Percentiles rank a stretch among this genome's conserved stretches.
Evolutionary conservation across 805 yeast genomes (phyloP).

Genomic region (Nakazawaea peltata): DNA sequence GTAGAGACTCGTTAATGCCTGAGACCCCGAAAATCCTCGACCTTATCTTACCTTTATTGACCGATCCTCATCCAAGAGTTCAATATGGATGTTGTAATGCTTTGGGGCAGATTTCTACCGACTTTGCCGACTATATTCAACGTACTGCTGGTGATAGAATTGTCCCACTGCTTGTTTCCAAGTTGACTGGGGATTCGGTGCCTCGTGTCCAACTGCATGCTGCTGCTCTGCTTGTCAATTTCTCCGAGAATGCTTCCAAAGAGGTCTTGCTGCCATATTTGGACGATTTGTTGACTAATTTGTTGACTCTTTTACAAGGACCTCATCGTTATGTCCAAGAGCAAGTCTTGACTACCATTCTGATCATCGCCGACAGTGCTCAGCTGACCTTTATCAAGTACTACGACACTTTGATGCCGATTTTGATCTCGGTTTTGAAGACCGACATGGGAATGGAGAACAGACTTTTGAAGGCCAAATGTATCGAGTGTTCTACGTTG

Average conservation of each 20-base stretch:
- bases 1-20: conserved; percentile 75
- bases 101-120: conserved; percentile 93
- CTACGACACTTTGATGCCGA: conserved; percentile 87
- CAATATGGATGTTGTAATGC: conserved; percentile 98
- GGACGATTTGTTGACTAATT: conserved; percentile 68
- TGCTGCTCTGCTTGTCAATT: conserved; percentile 96
- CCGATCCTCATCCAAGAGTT: conserved; percentile 87
- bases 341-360: conserved; percentile 93
- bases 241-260: conserved; percentile 84
- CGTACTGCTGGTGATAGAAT: conserved; percentile 70
- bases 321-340: conserved; percentile 94
- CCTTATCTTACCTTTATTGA: conserved; percentile 75
- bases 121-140: conserved; percentile 87
- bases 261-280: conserved; percentile 88
- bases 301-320: conserved; percentile 69
- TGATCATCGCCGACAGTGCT: conserved; percentile 96
- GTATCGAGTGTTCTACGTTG: conserved; percentile 91
- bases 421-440: conserved; percentile 63
- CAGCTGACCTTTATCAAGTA: conserved; percentile 81
- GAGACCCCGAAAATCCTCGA: conserved; percentile 80
- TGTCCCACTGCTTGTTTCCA: conserved; percentile 82
- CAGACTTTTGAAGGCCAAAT: conserved; percentile 78
- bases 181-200: conserved; percentile 61
- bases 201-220: conserved; percentile 97
- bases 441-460: conserved; percentile 75